Conservation (phyloP, 73 alveolate genomes). For the Paramecium sonneborni region DNA sequence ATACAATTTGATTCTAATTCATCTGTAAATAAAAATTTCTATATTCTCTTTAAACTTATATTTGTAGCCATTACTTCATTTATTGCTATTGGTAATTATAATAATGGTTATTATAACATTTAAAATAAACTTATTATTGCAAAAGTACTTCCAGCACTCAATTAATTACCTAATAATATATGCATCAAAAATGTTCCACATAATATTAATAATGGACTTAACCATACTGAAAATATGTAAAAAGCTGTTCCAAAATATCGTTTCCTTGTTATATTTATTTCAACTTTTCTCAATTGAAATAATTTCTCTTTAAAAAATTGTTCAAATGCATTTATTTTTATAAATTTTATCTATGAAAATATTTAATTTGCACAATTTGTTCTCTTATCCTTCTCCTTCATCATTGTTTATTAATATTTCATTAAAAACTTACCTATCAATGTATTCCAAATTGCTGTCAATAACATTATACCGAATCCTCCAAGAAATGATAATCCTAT, state of each 20-base stretch:
- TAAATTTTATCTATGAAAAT: constrained; percentile 52
- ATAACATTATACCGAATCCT: constrained; percentile 53
- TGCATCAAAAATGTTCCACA: constrained; percentile 48
- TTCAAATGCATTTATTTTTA: constrained; percentile 62
- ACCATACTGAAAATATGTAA: constrained; percentile 50
- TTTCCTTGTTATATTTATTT: not conserved
- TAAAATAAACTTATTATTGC: constrained; percentile 56
- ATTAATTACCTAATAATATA: constrained; percentile 28
- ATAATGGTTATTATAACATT: constrained; percentile 54
- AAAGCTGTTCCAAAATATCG: constrained; percentile 40
- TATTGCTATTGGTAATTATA: constrained; percentile 52
- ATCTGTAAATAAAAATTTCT: constrained; percentile 49
- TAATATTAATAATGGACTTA: constrained; percentile 54
- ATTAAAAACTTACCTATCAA: constrained; percentile 52
- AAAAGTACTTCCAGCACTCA: constrained; percentile 56
- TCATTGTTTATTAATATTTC: constrained; percentile 30
- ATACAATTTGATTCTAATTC: constrained; percentile 28
- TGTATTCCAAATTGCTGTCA: constrained; percentile 40
- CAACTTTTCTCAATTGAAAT: constrained; percentile 27
- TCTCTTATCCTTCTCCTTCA: constrained; percentile 54
- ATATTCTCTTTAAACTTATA: constrained; percentile 58
- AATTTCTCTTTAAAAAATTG: constrained; percentile 50
- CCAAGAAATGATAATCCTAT: constrained; percentile 60
- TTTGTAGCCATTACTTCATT: constrained; percentile 54
- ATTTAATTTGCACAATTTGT: constrained; percentile 47